A percentile compares a stretch with the other conserved stretches of the same genome.
phyloP scores from a whole-genome alignment of 768 basidiomycete genomes.

The Collybiopsis luxurians region DNA sequence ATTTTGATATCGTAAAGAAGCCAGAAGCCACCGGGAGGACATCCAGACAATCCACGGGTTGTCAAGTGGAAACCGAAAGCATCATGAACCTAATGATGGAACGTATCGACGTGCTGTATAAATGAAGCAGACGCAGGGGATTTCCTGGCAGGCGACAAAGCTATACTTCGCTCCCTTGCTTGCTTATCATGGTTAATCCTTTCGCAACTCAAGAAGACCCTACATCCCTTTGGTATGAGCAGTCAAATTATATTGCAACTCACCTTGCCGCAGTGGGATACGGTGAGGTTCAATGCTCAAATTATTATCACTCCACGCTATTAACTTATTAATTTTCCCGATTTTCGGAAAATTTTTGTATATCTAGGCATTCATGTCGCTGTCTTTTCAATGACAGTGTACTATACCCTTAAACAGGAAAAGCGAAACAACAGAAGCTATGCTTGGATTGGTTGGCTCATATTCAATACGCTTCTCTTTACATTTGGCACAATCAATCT shows the following conservation, averaged over 20 bases:
- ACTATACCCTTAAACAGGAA: slow-evolving; percentile 2
- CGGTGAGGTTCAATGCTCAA: slow-evolving; percentile 7
- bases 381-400: slow-evolving; percentile 5
- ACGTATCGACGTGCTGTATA: no score
- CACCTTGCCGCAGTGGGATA: slow-evolving; percentile 21
- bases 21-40: no score
- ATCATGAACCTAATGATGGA: no score
- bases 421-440: background rate
- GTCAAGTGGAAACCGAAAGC: no score
- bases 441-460: slow-evolving; percentile 1
- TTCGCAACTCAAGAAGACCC: slow-evolving; percentile 15
- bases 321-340: no score
- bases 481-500: slow-evolving; percentile 16
- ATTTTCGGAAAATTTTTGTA: no score
- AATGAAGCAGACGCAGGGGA: no score
- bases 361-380: slow-evolving; percentile 16
- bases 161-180: no score
- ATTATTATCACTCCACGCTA: background rate
- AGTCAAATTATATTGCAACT: slow-evolving; percentile 16
- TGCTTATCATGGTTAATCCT: slow-evolving; percentile 11
- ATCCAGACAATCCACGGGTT: no score
- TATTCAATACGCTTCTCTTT: slow-evolving; percentile 10
- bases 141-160: no score
- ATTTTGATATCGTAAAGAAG: no score
- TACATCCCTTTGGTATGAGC: slow-evolving; percentile 18